A percentile compares a stretch with the other conserved stretches of the same genome.
These are phyloP conservation scores for Cordyceps fumosorosea DNA, from an alignment of 2,329 filamentous ascomycete genomes.

Conservation along the genomic window DNA sequence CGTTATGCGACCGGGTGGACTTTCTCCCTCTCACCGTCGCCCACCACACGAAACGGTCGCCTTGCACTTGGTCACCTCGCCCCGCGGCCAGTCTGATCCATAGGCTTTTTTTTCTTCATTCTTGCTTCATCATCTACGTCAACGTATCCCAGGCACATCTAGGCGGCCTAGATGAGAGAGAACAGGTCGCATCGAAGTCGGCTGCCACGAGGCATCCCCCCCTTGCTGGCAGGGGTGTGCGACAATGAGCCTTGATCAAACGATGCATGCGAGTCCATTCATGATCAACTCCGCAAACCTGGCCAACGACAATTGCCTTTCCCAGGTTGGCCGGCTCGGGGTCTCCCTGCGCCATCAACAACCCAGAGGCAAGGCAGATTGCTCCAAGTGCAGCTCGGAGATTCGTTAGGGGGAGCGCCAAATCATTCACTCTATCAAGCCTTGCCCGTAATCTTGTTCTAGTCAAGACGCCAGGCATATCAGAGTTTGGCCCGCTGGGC, in stretches of 20 bases:
- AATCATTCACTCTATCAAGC: not conserved
- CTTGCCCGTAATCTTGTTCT: not conserved
- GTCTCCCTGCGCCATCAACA: not conserved
- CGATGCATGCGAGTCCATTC: not conserved
- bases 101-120: not conserved
- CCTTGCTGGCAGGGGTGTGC: not conserved
- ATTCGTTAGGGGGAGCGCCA: no score
- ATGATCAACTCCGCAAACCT: not conserved
- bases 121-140: no score
- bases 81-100: conserved; percentile 7
- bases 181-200: no score
- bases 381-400: no score
- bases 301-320: not conserved
- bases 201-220: not conserved
- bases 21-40: not conserved
- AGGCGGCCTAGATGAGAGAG: no score
- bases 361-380: not conserved
- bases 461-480: not conserved
- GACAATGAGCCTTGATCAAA: not conserved
- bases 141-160: no score
- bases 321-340: not conserved
- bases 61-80: not conserved
- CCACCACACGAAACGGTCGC: not conserved
- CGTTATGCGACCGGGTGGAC: not conserved
- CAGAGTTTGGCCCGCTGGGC: not conserved